Evolutionary conservation across 2,329 filamentous ascomycete species (phyloP), one percentile per base, ranked within the genome.

Genomic region (Colletotrichum coccodes): DNA sequence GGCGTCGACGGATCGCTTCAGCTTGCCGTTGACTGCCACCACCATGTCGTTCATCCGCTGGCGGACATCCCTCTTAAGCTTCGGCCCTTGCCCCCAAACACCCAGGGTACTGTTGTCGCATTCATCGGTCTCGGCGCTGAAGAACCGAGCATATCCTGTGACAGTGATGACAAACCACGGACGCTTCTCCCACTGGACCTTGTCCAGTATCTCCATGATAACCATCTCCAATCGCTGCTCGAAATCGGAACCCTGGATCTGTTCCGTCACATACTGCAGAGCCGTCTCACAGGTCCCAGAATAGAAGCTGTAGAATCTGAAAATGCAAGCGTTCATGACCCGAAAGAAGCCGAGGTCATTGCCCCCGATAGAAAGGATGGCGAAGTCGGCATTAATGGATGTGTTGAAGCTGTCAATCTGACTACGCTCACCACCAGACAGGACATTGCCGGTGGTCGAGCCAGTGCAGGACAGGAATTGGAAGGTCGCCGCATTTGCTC

Each of bases 311-410:
- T 85, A 85, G 73, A 85, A 85, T 36, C 82, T 79, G 70, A 85
- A 85, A 18, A 86, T 80, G 72, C 84, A 85, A 28, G 82, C 82
- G 71, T 85, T 85, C 74, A 85, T 83, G 23, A 85, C 81, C 42
- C 82, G 80, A 70, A 84, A 85, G 76, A 85, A 85, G 70, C 82
- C 83, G 9, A 85, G 77, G 71, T 85, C 84, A 73, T 85, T 85
- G 18, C 83, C 83, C 53, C 83, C 83, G 36, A 85, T 77, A n/a
- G 82, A 84, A 6, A 85, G 75, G 1, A 84, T 78, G 3, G 82
- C 82, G 68, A 85, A 84, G 72, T 83, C 81, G 26, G 76, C 72
- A 2, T 78, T 79, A 1, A 74, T 69, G 9, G 80, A 78, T 5
- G 74, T 74, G 73, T 83, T 80, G 72, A 85, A 77, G 16, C 69